Evolutionary conservation across 257 asterid genomes (phyloP), one percentile per base, ranked within the genome.

Genomic region (Nyctanthes arbortristis): DNA sequence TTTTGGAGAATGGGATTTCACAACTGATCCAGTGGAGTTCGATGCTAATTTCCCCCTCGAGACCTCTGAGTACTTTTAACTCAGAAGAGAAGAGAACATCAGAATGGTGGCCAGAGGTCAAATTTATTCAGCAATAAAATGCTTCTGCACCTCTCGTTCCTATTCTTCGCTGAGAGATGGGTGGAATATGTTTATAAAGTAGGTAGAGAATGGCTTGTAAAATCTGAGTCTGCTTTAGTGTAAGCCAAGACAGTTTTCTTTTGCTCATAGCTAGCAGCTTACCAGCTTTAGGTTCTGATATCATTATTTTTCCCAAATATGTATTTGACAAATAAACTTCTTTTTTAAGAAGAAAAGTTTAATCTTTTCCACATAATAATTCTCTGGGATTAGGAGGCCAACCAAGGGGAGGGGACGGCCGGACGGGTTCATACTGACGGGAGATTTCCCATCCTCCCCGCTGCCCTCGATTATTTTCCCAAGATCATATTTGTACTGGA

Each of bases 401-500:
- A n/a, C n/a, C n/a, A n/a, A n/a, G n/a, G n/a, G n/a, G n/a, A n/a
- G n/a, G n/a, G n/a, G n/a, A n/a, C n/a, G n/a, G n/a, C n/a, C n/a
- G n/a, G n/a, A n/a, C n/a, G n/a, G n/a, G n/a, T n/a, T n/a, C n/a
- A n/a, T n/a, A n/a, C n/a, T n/a, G n/a, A n/a, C n/a, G n/a, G n/a
- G n/a, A n/a, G n/a, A n/a, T n/a, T n/a, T n/a, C n/a, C n/a, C n/a
- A n/a, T n/a, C n/a, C n/a, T n/a, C n/a, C n/a, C n/a, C n/a, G 68
- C 76, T 63, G 34, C 60, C 89, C 22, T 45, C 45, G 2, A 86
- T 24, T 14, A 65, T 70, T 65, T 52, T 60, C 47, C 74, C 68
- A 12, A 78, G 65, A 18, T 75, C 75, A 76, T 67, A 75, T n/a
- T 81, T 84, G 78, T 84, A 84, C 10, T 28, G 47, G 55, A 89